Conservation (phyloP, 2,329 filamentous ascomycete species). For the Hypoxylon sp. region DNA sequence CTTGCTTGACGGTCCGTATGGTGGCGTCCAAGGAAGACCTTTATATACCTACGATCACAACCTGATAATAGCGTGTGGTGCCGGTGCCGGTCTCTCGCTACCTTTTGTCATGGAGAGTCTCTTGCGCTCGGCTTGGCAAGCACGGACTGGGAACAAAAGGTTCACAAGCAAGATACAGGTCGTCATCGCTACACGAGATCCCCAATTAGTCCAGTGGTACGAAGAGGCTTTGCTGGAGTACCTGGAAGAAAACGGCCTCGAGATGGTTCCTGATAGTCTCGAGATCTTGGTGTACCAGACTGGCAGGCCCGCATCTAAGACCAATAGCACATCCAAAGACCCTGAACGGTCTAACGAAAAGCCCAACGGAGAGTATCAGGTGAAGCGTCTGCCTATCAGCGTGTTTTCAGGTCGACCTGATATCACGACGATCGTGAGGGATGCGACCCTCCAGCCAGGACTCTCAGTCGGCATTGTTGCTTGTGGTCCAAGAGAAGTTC, state of each 20-base stretch:
- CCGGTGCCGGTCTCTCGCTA: constrained; percentile 66
- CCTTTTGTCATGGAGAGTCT: constrained; percentile 60
- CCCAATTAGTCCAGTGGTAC: constrained; percentile 49
- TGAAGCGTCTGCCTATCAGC: constrained; percentile 18
- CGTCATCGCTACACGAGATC: constrained; percentile 50
- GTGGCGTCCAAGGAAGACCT: constrained; percentile 59
- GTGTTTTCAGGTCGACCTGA: constrained; percentile 43
- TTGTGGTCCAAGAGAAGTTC: constrained; percentile 46
- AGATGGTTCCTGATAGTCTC: constrained; percentile 34
- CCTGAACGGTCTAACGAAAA: constrained; percentile 27
- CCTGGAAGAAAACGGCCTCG: constrained; percentile 40
- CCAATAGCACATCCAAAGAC: constrained; percentile 26
- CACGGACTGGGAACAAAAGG: constrained; percentile 10
- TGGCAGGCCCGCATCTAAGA: constrained; percentile 16
- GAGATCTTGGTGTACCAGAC: constrained; percentile 47
- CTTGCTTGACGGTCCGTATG: constrained; percentile 70
- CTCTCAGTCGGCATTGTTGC: constrained; percentile 46
- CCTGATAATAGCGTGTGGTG: constrained; percentile 67
- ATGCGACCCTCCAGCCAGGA: constrained; percentile 38
- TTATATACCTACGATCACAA: constrained; percentile 56
- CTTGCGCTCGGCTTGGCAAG: constrained; percentile 25
- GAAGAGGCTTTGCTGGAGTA: constrained; percentile 45
- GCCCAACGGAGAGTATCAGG: not conserved
- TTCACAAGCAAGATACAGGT: constrained; percentile 41
- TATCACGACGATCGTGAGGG: constrained; percentile 36